Percentiles rank a stretch among this genome's conserved stretches.
These are phyloP conservation scores for Guyanaporus albipodus DNA, from an alignment of 768 basidiomycete genomes.

Conservation along the genomic window DNA sequence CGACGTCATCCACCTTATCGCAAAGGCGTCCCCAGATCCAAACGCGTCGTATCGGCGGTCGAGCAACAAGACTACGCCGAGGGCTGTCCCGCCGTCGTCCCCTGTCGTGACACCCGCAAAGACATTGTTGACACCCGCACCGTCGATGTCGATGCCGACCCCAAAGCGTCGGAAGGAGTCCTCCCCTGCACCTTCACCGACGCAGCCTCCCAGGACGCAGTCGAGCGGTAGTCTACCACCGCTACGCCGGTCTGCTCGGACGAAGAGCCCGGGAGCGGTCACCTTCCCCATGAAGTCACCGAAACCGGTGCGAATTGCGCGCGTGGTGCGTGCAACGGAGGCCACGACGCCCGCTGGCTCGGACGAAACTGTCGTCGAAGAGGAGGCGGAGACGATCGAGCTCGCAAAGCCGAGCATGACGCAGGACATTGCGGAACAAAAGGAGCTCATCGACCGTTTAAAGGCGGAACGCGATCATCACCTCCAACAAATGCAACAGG, in stretches of 20 bases:
- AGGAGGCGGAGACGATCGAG: constrained; percentile 55
- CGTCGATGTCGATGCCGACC: constrained; percentile 39
- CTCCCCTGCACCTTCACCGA: constrained; percentile 34
- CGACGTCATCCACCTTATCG: constrained; percentile 59
- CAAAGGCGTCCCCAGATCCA: constrained; percentile 74
- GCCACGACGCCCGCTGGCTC: constrained; percentile 49
- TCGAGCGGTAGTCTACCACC: constrained; percentile 33
- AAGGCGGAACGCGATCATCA: constrained; percentile 64
- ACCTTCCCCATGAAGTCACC: constrained; percentile 36
- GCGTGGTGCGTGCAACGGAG: constrained; percentile 25
- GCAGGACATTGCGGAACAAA: constrained; percentile 74
- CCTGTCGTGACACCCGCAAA: constrained; percentile 22
- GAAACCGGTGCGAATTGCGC: constrained; percentile 20
- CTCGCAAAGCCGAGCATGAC: constrained; percentile 60
- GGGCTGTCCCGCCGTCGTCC: constrained; percentile 27
- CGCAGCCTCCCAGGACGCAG: constrained; percentile 13
- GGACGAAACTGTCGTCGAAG: constrained; percentile 64
- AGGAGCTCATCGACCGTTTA: constrained; percentile 67
- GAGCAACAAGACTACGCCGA: constrained; percentile 31
- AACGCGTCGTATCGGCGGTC: constrained; percentile 75
- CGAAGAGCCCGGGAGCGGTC: constrained; percentile 38
- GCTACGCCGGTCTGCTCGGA: constrained; percentile 42
- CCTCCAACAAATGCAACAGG: constrained; percentile 25
- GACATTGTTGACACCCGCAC: constrained; percentile 32
- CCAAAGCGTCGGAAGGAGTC: constrained; percentile 67